Evolutionary conservation across 495 filamentous ascomycete species (phyloP).

Genomic region (Tuber calosporum): DNA sequence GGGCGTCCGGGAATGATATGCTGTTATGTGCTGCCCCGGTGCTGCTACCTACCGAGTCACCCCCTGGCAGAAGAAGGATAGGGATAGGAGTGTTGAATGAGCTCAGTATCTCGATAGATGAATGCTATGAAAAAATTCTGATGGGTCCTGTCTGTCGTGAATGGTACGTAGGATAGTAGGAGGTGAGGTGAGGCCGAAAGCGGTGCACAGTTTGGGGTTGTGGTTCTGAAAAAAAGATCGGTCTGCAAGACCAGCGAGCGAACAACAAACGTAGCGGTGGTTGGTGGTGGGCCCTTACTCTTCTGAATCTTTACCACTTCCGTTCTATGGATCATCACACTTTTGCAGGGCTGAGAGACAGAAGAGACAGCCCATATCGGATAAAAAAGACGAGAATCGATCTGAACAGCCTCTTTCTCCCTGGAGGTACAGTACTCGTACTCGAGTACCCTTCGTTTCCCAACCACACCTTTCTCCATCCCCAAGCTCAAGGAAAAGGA

Average conservation of each 20-base stretch:
- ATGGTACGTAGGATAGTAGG: background rate
- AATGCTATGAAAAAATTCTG: background rate
- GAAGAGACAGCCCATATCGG: background rate
- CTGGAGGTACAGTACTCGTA: no score
- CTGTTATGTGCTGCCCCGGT: background rate
- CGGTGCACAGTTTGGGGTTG: background rate
- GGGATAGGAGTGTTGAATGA: background rate
- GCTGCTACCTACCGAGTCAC: background rate
- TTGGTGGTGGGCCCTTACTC: background rate
- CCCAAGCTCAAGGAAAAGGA: background rate
- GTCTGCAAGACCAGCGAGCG: background rate
- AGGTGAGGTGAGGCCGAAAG: background rate
- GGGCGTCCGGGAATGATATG: background rate
- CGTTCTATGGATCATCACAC: slow-evolving; percentile 3
- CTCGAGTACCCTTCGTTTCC: background rate
- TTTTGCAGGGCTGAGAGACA: background rate
- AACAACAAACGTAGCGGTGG: background rate
- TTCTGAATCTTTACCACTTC: background rate
- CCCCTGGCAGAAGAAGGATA: background rate
- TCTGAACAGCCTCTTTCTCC: background rate
- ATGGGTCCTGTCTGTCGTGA: background rate
- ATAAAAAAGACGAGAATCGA: slow-evolving; percentile 4
- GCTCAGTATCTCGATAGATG: background rate
- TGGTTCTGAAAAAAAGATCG: background rate
- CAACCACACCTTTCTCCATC: background rate